Conservation (phyloP, 495 filamentous ascomycete genomes). For the Platismatia glauca region DNA sequence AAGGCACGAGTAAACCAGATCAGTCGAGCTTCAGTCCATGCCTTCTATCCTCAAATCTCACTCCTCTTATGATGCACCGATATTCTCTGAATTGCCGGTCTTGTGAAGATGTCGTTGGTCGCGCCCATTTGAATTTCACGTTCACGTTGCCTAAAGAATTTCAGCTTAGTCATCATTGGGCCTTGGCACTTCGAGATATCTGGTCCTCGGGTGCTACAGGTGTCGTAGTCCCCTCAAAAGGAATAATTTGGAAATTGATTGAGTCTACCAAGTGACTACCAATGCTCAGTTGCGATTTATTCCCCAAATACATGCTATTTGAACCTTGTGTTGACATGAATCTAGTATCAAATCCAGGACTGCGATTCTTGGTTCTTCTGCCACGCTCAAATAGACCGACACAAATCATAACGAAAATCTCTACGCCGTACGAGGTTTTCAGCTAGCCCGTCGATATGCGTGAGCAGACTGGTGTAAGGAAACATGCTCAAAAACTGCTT, state of each 20-base stretch:
- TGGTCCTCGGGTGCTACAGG: too few species aligned
- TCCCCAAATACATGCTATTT: not conserved
- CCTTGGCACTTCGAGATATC: not conserved
- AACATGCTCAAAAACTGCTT: not conserved
- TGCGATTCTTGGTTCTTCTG: not conserved
- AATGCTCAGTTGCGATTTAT: not conserved
- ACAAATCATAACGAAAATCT: not conserved
- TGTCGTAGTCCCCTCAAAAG: too few species aligned
- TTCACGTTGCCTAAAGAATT: not conserved
- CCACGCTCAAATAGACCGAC: not conserved
- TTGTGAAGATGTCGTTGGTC: not conserved
- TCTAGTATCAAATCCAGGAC: not conserved
- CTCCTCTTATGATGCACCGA: not conserved
- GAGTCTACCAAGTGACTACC: not conserved
- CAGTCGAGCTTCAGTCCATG: not conserved
- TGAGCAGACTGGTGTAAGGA: not conserved
- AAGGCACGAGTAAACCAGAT: not conserved
- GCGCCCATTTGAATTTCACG: not conserved
- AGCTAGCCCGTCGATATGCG: not conserved
- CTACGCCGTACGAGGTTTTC: not conserved
- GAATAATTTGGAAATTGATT: too few species aligned
- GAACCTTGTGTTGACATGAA: not conserved
- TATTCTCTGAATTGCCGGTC: not conserved
- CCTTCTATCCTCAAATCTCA: not conserved
- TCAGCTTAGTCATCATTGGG: not conserved